Base-by-base conservation (phyloP, 2,329 filamentous ascomycete genomes). In the Colletotrichum sp. region DNA sequence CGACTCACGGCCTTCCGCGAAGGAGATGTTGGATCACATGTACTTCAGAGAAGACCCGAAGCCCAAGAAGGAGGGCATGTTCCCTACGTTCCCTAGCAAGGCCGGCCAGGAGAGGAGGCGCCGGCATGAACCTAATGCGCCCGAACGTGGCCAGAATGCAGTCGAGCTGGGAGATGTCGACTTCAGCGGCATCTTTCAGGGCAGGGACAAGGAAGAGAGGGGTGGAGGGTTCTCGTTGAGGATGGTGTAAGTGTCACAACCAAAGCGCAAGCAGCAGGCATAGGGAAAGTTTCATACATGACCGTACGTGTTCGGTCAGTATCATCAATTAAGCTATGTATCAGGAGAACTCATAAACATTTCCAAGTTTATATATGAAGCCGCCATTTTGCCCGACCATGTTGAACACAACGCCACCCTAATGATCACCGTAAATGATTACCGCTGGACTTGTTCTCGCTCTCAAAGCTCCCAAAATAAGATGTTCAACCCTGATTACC, bases 51-150 rank as follows among this genome's bases (percentile, higher is more conserved):
- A 98, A 85, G 94, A 98, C 79, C 97, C 97, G 1, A 94, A 94
- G 76, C 95, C 96, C 2, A 98, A 98, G 86, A 93, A 94, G 9
- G 94, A 95, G 82, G 94, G 94, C 80, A 94, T 99, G 93, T 98
- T 99, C 82, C 97, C 97, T 4, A 98, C 97, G 0, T 99, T 98
- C 83, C 97, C 97, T 0, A 97, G 94, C 80, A 98, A 98, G 84
- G 97, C 97, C 0, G 95, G 96, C 2, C 94, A 97, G 87, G 97
- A 99, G 88, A 94, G 93, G 81, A 88, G 96, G 79, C 88, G 95
- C 78, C 88, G 91, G 48, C 88, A 91, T 75, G 92, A 93, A 76
- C 97, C 97, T 1, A 93, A 96, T 83, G 97, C 97, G 8, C 97
- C 97, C 0, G 91, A 91, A 52, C 89, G 96, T 36, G 96, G 96